These are phyloP conservation scores for Epichloe gansuensis DNA, from an alignment of 2,329 filamentous ascomycete species.

Conservation along the genomic window DNA sequence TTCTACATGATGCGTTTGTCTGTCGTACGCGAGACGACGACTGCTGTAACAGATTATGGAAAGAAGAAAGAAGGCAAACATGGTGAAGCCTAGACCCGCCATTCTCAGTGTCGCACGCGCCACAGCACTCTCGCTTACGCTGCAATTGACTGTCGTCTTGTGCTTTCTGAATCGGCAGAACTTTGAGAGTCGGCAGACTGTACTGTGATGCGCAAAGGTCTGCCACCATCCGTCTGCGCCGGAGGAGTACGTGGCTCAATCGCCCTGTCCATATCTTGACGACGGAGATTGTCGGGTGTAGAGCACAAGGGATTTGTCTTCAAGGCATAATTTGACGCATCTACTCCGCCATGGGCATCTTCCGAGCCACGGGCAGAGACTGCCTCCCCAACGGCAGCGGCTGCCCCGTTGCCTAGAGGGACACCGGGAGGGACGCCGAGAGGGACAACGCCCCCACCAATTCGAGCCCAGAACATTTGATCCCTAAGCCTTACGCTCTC, in stretches of 20 bases:
- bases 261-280: neutral
- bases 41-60: neutral
- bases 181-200: slow-evolving; percentile 7
- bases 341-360: neutral
- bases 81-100: neutral
- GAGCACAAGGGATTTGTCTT: neutral
- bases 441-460: slow-evolving; percentile 84
- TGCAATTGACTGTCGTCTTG: slow-evolving; percentile 15
- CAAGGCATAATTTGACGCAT: neutral
- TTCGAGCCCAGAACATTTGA: slow-evolving; percentile 92
- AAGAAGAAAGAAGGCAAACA: neutral
- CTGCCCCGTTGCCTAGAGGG: slow-evolving; percentile 35
- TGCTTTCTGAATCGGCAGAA: slow-evolving; percentile 4
- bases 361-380: neutral
- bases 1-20: neutral
- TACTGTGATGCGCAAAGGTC: slow-evolving; percentile 14
- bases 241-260: slow-evolving; percentile 15
- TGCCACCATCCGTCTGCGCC: slow-evolving; percentile 15
- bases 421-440: slow-evolving; percentile 29
- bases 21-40: neutral
- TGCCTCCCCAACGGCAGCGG: slow-evolving; percentile 3
- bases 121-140: neutral
- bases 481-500: slow-evolving; percentile 82
- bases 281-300: slow-evolving; percentile 1
- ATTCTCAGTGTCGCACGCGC: neutral